A percentile compares a stretch with the other conserved stretches of the same genome.
Evolutionary conservation across 306 rosid genomes (phyloP).

Genomic region (Quercus berberidifolia): DNA sequence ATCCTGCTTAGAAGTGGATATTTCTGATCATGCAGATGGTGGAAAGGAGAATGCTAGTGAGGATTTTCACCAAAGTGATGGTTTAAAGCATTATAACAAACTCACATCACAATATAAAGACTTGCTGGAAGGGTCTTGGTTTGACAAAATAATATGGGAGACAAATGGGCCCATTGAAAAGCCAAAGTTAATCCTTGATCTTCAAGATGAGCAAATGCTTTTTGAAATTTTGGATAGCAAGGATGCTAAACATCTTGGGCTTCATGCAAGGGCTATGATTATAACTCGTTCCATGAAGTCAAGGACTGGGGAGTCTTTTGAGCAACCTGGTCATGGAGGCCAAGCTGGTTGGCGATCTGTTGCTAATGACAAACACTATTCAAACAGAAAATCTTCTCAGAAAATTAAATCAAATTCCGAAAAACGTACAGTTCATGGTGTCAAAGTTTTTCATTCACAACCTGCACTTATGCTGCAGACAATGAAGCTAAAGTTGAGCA

Average conservation of each 20-base stretch:
- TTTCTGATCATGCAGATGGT: conserved; percentile 38
- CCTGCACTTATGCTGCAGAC: conserved; percentile 92
- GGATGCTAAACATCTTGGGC: conserved; percentile 57
- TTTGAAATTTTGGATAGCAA: conserved; percentile 77
- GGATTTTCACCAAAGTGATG: conserved; percentile 48
- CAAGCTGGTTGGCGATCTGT: conserved; percentile 84
- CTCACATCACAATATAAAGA: conserved; percentile 64
- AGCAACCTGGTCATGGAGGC: conserved; percentile 71
- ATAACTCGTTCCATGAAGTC: conserved; percentile 51
- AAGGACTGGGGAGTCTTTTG: conserved; percentile 56
- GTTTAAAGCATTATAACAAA: conserved; percentile 47
- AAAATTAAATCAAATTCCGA: conserved; percentile 87
- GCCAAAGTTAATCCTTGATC: conserved; percentile 89
- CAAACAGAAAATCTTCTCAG: conserved; percentile 86
- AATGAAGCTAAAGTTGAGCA: conserved; percentile 90
- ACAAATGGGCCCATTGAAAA: conserved; percentile 45
- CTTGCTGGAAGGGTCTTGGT: conserved; percentile 79
- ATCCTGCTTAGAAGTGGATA: conserved; percentile 44
- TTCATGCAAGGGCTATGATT: conserved; percentile 94
- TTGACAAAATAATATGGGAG: conserved; percentile 87
- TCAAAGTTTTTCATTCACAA: conserved; percentile 88
- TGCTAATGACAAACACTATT: conserved; percentile 89
- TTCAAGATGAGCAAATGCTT: conserved; percentile 95
- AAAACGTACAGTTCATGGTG: conserved; percentile 84
- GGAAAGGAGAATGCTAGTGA: conserved; percentile 32